Conservation (phyloP, 768 basidiomycete species). For the Mycena sanguinolenta region DNA sequence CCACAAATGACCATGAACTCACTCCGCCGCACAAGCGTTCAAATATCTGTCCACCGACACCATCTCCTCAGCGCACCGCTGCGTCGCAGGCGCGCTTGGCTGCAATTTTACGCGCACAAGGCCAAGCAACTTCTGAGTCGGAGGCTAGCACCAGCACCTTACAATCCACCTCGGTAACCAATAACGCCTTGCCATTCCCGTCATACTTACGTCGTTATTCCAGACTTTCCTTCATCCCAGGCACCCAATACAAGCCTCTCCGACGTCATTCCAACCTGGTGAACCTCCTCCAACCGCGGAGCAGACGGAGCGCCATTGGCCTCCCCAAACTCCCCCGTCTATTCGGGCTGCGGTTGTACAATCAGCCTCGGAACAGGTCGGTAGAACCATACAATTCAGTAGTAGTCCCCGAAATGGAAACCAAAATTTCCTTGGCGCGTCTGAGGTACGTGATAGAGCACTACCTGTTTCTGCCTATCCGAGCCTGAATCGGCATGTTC, state of each 20-base stretch:
- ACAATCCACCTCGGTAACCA: not conserved
- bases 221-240: conserved; percentile 2
- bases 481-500: conserved; percentile 22
- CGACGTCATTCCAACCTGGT: conserved; percentile 14
- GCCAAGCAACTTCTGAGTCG: not conserved
- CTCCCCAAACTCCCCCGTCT: conserved; percentile 15
- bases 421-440: not conserved
- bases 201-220: conserved; percentile 5
- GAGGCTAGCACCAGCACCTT: not conserved
- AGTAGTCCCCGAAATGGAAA: not conserved
- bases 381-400: not conserved
- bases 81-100: conserved; percentile 22
- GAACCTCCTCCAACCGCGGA: conserved; percentile 29
- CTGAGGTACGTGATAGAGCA: conserved; percentile 18
- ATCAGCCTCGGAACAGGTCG: conserved; percentile 17
- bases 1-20: conserved; percentile 14
- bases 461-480: not conserved
- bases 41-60: conserved; percentile 5
- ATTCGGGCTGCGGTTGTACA: not conserved
- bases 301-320: conserved; percentile 23
- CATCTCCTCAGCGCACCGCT: conserved; percentile 18
- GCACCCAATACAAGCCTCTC: not conserved
- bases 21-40: conserved; percentile 15
- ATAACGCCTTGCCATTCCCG: not conserved
- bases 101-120: conserved; percentile 22